Base-by-base conservation (phyloP, 129 eudicot genomes). In the Solidago caesia region DNA sequence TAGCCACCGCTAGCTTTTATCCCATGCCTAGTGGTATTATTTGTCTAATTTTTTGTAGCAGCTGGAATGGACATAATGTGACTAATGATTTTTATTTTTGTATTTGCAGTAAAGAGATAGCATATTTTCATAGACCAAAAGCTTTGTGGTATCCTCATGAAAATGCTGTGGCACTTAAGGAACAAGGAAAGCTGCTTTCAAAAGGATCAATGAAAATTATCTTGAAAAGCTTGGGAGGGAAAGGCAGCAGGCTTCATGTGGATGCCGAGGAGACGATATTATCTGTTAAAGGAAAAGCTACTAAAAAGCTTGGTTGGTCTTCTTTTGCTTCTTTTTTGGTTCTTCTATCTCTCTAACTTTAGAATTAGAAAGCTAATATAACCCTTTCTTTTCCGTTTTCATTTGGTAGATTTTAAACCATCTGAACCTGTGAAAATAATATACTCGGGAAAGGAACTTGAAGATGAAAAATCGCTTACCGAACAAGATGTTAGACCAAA, bases 61-160 rank as follows among this genome's bases (percentile, higher is more conserved):
- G 47, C n/a, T 44, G 46, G 57, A 29, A 10, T 42, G 64, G 48
- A 51, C 33, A 63, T 63, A 21, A n/a, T 21, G 72, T 55, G n/a
- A 56, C 74, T 72, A 10, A 72, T 56, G 42, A 26, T n/a, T 53
- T 49, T 58, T 33, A 21, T 21, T 62, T 12, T 48, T 72, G 48
- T 58, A 74, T 76, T 79, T 86, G 80, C 98, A 93, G 98, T 79
- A 94, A 94, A 82, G 98, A 94, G 80, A 71, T 94, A 70, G 93
- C 93, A 3, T 83, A 90, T 81, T 94, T 94, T 84, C 98, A 94
- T 77, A 89, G 98, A 52, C 98, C 98, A 65, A 94, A 84, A 82
- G 96, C 96, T 75, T 75, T 85, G 72, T 94, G 97, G 98, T 89
- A 88, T 84, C 98, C 98, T 46, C 98, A 94, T 82, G 97, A 90